Conservation (phyloP, 768 basidiomycete species). For the Rhodotorula kratochvilovae region DNA sequence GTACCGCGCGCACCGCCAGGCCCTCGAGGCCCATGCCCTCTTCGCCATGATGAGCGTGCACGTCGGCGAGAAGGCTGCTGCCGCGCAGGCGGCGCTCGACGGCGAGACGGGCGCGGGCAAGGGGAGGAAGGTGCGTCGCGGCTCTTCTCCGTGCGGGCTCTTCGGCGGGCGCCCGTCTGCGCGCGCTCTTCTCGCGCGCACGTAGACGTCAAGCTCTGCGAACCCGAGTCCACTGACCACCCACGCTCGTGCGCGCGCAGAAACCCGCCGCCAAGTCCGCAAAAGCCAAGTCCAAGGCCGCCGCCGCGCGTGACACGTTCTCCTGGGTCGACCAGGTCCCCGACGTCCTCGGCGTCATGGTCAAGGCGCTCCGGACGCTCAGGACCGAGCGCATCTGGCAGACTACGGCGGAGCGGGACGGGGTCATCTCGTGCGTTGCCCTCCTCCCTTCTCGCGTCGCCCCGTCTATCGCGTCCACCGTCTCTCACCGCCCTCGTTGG, state of each 20-base stretch:
- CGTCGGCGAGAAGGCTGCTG: conserved; percentile 71
- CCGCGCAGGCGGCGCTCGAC: conserved; percentile 53
- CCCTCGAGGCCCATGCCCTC: conserved; percentile 89
- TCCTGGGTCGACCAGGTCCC: conserved; percentile 76
- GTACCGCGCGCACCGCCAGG: conserved; percentile 63
- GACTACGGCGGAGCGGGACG: conserved; percentile 76
- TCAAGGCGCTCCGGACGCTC: conserved; percentile 61
- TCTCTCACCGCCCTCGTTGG: too few relatives aligned
- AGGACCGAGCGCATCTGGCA: conserved; percentile 81
- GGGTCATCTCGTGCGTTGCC: conserved; percentile 68
- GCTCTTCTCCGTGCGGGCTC: not conserved
- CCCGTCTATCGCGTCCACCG: too few relatives aligned
- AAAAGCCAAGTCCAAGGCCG: conserved; percentile 15
- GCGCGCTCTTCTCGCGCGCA: too few relatives aligned
- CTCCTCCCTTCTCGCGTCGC: not conserved
- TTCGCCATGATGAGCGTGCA: conserved; percentile 84
- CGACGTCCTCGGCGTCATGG: conserved; percentile 62
- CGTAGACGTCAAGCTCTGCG: not conserved
- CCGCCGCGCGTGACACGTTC: conserved; percentile 52
- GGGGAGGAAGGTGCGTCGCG: conserved; percentile 38
- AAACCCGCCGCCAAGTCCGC: conserved; percentile 22
- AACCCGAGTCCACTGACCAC: too few relatives aligned
- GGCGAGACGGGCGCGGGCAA: not conserved
- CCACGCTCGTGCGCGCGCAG: not conserved
- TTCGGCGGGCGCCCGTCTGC: too few relatives aligned